Percentiles rank a stretch among this genome's conserved stretches.
These are phyloP conservation scores for Parascedosporium putredinis DNA, from an alignment of 2,329 filamentous ascomycete species.

Conservation along the genomic window DNA sequence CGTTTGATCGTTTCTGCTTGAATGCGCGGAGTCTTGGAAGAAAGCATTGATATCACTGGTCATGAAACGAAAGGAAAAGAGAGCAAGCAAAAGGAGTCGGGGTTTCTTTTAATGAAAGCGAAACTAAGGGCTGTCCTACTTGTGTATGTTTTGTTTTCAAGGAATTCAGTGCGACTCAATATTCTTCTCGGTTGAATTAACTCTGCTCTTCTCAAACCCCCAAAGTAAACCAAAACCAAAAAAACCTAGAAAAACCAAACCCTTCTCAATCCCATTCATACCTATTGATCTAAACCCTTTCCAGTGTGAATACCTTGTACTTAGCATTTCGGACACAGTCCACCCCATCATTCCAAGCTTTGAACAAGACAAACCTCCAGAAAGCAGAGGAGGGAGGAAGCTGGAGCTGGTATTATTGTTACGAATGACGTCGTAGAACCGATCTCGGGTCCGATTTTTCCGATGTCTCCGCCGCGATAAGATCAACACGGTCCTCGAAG, in stretches of 20 bases:
- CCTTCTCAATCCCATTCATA: no score
- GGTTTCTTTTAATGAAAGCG: constrained; percentile 1
- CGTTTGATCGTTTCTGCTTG: constrained; percentile 5
- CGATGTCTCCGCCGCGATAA: background rate
- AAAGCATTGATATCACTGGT: constrained; percentile 3
- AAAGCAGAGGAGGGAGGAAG: no score
- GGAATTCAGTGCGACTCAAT: constrained; percentile 1
- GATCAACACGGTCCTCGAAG: no score
- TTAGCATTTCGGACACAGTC: no score
- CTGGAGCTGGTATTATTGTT: background rate
- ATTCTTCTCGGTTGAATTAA: background rate
- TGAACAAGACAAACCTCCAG: no score
- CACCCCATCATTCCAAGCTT: no score
- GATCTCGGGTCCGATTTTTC: background rate
- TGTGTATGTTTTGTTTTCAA: background rate
- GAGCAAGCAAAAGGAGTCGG: background rate
- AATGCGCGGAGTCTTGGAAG: constrained; percentile 5
- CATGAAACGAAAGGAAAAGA: constrained; percentile 1
- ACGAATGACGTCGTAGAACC: background rate
- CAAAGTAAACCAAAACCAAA: no score
- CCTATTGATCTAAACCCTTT: no score
- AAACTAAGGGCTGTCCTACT: background rate
- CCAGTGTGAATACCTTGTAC: no score
- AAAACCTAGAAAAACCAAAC: no score
- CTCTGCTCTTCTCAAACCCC: no score